phyloP scores from a whole-genome alignment of 2,329 filamentous ascomycete genomes.

The Fonsecaea erecta region DNA sequence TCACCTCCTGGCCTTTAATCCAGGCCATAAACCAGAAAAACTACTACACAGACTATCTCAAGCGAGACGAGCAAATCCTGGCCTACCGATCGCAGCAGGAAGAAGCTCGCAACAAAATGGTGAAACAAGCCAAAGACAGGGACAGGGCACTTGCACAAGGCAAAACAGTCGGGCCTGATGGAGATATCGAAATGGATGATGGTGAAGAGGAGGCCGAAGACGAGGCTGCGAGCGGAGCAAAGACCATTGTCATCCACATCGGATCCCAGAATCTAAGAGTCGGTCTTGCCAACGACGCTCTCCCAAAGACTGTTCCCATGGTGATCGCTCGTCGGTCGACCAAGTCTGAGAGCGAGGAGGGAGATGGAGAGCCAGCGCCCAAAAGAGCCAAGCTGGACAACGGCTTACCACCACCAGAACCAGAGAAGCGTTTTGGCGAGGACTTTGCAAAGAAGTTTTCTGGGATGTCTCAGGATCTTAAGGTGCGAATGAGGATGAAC shows the following conservation, averaged over 20 bases:
- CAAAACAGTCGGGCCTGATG: slow-evolving; percentile 52
- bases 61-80: slow-evolving; percentile 94
- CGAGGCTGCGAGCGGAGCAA: slow-evolving; percentile 75
- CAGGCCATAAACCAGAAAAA: slow-evolving; percentile 98
- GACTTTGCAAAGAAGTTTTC: slow-evolving; percentile 75
- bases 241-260: slow-evolving; percentile 91
- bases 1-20: slow-evolving; percentile 91
- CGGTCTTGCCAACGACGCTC: slow-evolving; percentile 90
- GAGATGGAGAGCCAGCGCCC: slow-evolving; percentile 76
- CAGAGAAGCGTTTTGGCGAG: slow-evolving; percentile 84
- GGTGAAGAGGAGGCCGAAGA: slow-evolving; percentile 58
- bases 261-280: slow-evolving; percentile 95
- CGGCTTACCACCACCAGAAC: slow-evolving; percentile 50
- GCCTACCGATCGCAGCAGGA: slow-evolving; percentile 87
- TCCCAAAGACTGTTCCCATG: slow-evolving; percentile 94
- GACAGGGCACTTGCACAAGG: slow-evolving; percentile 82
- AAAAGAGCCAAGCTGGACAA: slow-evolving; percentile 66
- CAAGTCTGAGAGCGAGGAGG: slow-evolving; percentile 80
- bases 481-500: slow-evolving; percentile 86
- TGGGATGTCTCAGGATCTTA: slow-evolving; percentile 83
- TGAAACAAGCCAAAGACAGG: slow-evolving; percentile 83
- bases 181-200: slow-evolving; percentile 64
- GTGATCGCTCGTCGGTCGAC: slow-evolving; percentile 79
- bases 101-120: slow-evolving; percentile 79
- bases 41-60: slow-evolving; percentile 98